Percentiles rank a stretch among this genome's conserved stretches.
Evolutionary conservation across 1,284 basidiomycete species (phyloP).

Genomic region (Peniophora sp.): DNA sequence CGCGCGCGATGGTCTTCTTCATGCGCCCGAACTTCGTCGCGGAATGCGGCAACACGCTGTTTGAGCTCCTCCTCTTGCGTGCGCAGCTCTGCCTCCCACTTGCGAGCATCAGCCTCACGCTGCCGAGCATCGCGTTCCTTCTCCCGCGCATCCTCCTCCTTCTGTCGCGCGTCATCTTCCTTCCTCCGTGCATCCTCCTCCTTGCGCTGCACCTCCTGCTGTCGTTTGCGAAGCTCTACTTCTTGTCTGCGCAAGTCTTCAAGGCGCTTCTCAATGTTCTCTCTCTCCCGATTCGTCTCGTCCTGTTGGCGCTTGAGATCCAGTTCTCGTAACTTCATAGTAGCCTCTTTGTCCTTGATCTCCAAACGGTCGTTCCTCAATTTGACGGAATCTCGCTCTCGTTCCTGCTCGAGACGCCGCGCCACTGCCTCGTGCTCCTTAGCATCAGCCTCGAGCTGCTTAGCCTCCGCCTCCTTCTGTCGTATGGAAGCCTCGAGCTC

Average conservation of each 20-base stretch:
- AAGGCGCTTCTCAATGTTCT: conserved; percentile 5
- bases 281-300: conserved; percentile 6
- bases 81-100: background rate
- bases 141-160: conserved; percentile 9
- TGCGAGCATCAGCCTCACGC: conserved; percentile 2
- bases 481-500: conserved; percentile 8
- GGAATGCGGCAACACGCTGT: background rate
- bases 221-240: conserved; percentile 7
- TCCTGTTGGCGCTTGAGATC: conserved; percentile 8
- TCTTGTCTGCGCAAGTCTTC: conserved; percentile 8
- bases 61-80: background rate
- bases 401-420: conserved; percentile 8
- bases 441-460: conserved; percentile 7
- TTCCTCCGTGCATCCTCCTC: conserved; percentile 8
- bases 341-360: conserved; percentile 3
- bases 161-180: conserved; percentile 10
- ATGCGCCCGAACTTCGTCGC: conserved; percentile 12
- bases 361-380: conserved; percentile 3
- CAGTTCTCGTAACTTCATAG: conserved; percentile 4
- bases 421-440: conserved; percentile 11
- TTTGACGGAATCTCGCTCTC: conserved; percentile 8
- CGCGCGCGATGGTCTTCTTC: conserved; percentile 7
- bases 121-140: conserved; percentile 6
- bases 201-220: conserved; percentile 8
- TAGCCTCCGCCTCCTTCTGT: conserved; percentile 12